Evolutionary conservation across 805 yeast species (phyloP).

Genomic region (Lipomyces chichibuensis): DNA sequence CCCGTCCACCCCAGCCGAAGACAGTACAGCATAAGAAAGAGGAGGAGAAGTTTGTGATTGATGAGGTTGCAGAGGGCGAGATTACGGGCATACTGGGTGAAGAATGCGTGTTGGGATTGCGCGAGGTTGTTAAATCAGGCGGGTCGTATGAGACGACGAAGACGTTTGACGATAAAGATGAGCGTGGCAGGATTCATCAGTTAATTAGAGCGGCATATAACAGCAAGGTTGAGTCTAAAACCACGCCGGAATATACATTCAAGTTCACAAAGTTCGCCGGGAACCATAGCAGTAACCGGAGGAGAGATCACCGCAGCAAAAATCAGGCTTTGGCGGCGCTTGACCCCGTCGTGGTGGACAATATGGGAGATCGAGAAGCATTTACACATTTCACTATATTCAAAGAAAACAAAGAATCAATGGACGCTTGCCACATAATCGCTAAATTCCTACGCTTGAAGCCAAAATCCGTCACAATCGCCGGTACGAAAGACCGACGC

Average conservation of each 20-base stretch:
- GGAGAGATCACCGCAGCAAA: neutral
- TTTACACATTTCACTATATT: conserved; percentile 77
- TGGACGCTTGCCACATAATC: conserved; percentile 85
- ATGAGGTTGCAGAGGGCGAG: conserved; percentile 52
- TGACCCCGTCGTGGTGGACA: conserved; percentile 17
- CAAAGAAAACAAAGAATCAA: conserved; percentile 95
- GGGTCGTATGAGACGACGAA: conserved; percentile 56
- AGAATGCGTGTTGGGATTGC: conserved; percentile 53
- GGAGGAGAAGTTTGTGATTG: conserved; percentile 43
- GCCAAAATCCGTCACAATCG: conserved; percentile 70
- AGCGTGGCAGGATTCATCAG: conserved; percentile 79
- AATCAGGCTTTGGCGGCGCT: neutral
- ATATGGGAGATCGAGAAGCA: conserved; percentile 63
- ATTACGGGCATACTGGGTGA: conserved; percentile 62
- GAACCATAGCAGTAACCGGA: neutral
- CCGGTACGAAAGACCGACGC: conserved; percentile 96
- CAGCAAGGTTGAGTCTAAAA: conserved; percentile 75
- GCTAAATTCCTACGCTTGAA: conserved; percentile 75
- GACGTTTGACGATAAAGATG: conserved; percentile 64
- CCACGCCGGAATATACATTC: conserved; percentile 69
- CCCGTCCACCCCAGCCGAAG: conserved; percentile 52
- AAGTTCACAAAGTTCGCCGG: conserved; percentile 50
- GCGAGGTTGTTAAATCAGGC: conserved; percentile 5
- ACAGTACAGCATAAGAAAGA: conserved; percentile 44
- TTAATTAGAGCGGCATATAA: conserved; percentile 72